Evolutionary conservation across 176 grass and related monocot species (phyloP), one percentile per base, ranked within the genome.

Genomic region (Cenchrus fungigraminus): DNA sequence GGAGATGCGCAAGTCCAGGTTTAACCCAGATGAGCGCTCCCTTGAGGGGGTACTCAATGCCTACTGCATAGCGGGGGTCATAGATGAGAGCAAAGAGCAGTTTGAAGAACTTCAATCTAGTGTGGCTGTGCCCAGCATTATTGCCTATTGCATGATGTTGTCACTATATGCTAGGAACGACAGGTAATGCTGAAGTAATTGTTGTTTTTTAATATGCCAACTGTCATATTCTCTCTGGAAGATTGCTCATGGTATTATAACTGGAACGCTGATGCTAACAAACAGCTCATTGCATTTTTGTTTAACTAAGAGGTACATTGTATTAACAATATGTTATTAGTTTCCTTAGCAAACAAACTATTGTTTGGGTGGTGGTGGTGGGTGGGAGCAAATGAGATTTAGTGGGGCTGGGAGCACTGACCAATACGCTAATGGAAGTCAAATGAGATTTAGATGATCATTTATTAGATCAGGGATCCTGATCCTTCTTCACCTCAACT

Each of bases 1-100:
- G 72, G 93, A 98, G 70, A 95, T 98, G 96, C 93, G 92, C 51
- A 98, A 95, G 69, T 95, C 91, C 54, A 94, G 86, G 86, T 98
- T 94, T 83, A 85, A 86, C 40, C 93, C 96, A 34, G 91, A 90
- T 71, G 93, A 98, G 61, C 85, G 88, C 52, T 95, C 93, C 46
- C 91, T 98, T 31, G 96, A 95, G 89, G 93, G 89, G 15, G 86
- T 98, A 73, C 86, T 98, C 68, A 84, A 91, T 60, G 91, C 91
- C 47, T 98, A 98, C 68, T 95, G 89, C 93, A 94, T 89, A 79
- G 96, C 93, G 3, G 93, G 94, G 29, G 86, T 98, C 71, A 79
- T 91, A 62, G 93, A 94, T 78, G 96, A 95, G 84, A 94, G 93
- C 86, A 98, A 88, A 83, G 96, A 98, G 81, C 93, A 95, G 87